These are phyloP conservation scores for Daldinia vernicosa DNA, from an alignment of 495 filamentous ascomycete genomes.

Conservation along the genomic window DNA sequence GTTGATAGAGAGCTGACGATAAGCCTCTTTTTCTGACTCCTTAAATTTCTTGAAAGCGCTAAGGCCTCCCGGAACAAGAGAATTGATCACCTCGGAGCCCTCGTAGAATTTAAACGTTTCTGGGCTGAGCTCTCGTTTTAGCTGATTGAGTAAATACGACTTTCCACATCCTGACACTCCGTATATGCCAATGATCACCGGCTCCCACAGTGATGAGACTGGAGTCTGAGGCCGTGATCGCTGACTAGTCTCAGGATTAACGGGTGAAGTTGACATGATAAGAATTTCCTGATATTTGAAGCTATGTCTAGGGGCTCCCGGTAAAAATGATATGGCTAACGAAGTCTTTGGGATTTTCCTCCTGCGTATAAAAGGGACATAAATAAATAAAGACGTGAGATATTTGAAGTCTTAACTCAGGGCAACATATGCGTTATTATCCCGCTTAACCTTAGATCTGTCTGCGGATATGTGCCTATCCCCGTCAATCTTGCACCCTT, in stretches of 20 bases:
- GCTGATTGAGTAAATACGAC: constrained; percentile 48
- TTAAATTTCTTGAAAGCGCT: constrained; percentile 57
- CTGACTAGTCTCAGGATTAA: background rate
- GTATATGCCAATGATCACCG: constrained; percentile 66
- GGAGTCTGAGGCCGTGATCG: background rate
- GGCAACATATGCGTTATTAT: background rate
- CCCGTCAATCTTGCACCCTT: background rate
- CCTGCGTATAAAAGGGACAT: background rate
- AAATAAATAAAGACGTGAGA: background rate
- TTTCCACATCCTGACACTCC: constrained; percentile 71
- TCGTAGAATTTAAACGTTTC: constrained; percentile 60
- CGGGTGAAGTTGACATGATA: background rate
- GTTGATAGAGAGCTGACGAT: constrained; percentile 60
- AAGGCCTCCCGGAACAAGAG: constrained; percentile 61
- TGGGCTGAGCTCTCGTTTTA: constrained; percentile 51
- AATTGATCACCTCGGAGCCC: constrained; percentile 61
- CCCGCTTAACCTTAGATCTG: background rate
- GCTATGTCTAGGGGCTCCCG: background rate
- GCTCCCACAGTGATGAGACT: constrained; percentile 3
- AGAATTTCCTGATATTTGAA: background rate
- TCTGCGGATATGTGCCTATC: background rate
- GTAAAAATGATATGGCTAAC: background rate
- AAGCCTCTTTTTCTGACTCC: constrained; percentile 46
- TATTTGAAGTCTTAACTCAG: background rate
- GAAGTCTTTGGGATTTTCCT: background rate